Base-by-base conservation (phyloP, 306 rosid species). In the Glycine tomentella region DNA sequence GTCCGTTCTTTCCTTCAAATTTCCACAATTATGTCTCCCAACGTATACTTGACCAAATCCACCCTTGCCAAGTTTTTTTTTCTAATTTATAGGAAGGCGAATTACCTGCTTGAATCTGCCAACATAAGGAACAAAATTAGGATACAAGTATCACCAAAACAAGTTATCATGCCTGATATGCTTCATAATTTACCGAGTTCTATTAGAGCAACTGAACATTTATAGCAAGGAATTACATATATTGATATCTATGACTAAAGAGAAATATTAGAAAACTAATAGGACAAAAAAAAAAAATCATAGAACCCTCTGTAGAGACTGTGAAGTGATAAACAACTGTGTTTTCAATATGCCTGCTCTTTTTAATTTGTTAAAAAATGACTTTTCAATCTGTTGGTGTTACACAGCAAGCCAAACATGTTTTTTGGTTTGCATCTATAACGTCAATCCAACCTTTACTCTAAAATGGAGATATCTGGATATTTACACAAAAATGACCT, bases 11-110 rank as follows among this genome's bases (percentile, higher is more conserved):
- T 89, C 97, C 38, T 36, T 90, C 70, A 89, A 75, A 82, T 80
- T 89, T 84, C 80, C 84, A 82, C 78, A 59, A 83, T 87, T 45
- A 66, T 92, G 94, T 57, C 92, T 88, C 55, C 99, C 99, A 82
- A 95, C 96, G 81, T 89, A 95, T 56, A 95, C 99, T 88, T 95
- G 98, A 46, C 99, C 99, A 79, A 93, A 95, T 31, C 99, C 99
- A 81, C 98, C 99, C 89, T 91, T 93, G 57, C 99, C 99, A 74
- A 95, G 87, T 89, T 93, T 95, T 76, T 68, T n/a, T 90, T 68
- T 88, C 99, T 74, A 87, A n/a, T 89, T 82, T 93, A 89, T 93
- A 93, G 34, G 50, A 15, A 8, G 99, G 99, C 71, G 99, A 93
- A 74, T 90, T 89, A 48, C 99, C 90, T 9, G 93, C 96, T 86